Conservation (phyloP, 768 basidiomycete species). For the Tulasnella sp. region DNA sequence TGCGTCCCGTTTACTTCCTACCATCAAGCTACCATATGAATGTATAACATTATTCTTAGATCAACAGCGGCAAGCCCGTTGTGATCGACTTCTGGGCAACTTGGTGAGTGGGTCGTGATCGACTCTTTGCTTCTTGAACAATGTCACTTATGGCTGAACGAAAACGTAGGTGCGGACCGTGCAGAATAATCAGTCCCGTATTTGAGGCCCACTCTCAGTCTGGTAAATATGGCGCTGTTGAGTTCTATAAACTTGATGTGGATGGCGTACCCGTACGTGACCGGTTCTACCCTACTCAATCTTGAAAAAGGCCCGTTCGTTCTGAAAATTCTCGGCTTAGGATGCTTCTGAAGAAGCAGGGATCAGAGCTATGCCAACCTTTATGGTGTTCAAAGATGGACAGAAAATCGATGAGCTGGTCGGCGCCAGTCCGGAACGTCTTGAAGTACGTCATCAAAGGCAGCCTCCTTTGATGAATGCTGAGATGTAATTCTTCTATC, state of each 20-base stretch:
- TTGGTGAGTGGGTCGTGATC: neutral
- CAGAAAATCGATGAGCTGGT: neutral
- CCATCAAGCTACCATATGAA: too few species aligned
- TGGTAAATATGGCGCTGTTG: neutral
- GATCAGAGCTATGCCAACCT: neutral
- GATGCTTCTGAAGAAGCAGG: neutral
- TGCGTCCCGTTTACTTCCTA: too few species aligned
- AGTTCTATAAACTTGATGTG: neutral
- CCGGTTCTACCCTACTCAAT: neutral
- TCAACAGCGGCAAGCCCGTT: too few species aligned
- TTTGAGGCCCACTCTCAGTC: too few species aligned
- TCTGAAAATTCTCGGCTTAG: neutral
- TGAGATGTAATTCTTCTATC: too few species aligned
- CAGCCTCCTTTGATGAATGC: too few species aligned
- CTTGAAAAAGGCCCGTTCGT: neutral
- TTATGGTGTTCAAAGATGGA: neutral
- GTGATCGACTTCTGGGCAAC: too few species aligned
- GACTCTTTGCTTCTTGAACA: too few species aligned
- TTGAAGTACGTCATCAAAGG: neutral
- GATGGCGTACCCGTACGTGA: neutral
- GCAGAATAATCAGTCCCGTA: neutral
- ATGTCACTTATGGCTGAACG: too few species aligned
- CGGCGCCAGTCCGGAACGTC: neutral
- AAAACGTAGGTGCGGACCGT: too few species aligned
- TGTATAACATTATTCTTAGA: too few species aligned